A percentile compares a stretch with the other conserved stretches of the same genome.
These are phyloP conservation scores for Metahyphopichia silvanorum DNA, from an alignment of 805 yeast genomes.

Conservation along the genomic window DNA sequence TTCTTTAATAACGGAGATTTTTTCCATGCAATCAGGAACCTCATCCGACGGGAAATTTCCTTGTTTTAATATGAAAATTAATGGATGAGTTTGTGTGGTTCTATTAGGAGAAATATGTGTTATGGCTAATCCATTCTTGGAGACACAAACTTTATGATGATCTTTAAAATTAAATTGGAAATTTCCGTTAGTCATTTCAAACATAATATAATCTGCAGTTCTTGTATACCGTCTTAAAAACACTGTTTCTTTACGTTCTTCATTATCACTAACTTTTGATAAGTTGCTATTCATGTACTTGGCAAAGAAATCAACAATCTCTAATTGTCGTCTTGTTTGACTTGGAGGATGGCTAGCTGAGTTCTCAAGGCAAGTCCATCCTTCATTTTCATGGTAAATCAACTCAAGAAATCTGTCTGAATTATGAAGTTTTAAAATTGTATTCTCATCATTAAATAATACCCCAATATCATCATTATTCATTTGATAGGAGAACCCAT, in stretches of 20 bases:
- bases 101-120: constrained; percentile 81
- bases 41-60: constrained; percentile 39
- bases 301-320: constrained; percentile 83
- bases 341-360: constrained; percentile 41
- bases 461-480: constrained; percentile 91
- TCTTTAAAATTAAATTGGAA: constrained; percentile 94
- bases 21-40: constrained; percentile 42
- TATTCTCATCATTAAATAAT: constrained; percentile 78
- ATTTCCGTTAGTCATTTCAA: constrained; percentile 87
- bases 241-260: constrained; percentile 61
- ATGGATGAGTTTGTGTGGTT: constrained; percentile 66
- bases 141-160: constrained; percentile 83
- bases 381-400: constrained; percentile 39
- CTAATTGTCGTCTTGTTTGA: constrained; percentile 66
- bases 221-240: constrained; percentile 83
- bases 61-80: constrained; percentile 37
- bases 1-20: constrained; percentile 52
- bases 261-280: constrained; percentile 71
- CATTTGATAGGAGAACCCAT: constrained; percentile 91
- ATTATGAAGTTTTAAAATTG: constrained; percentile 69
- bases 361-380: constrained; percentile 46
- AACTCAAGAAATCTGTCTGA: constrained; percentile 66
- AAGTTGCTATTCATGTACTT: constrained; percentile 89
- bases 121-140: constrained; percentile 69
- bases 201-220: constrained; percentile 79